These are phyloP conservation scores for Fragaria vesca DNA, from an alignment of 306 rosid genomes.

Conservation along the genomic window DNA sequence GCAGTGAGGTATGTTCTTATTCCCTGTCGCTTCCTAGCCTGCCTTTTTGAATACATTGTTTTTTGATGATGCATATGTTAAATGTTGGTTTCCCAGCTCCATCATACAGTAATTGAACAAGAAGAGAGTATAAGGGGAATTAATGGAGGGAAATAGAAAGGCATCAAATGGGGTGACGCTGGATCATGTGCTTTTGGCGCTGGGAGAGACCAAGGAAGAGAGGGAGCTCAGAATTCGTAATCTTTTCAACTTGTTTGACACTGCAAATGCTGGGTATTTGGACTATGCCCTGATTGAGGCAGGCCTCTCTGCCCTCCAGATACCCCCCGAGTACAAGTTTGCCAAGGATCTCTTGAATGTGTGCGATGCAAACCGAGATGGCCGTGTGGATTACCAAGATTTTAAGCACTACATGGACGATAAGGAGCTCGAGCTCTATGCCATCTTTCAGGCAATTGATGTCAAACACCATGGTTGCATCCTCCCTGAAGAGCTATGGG, in stretches of 20 bases:
- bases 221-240: slow-evolving; percentile 59
- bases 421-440: slow-evolving; percentile 81
- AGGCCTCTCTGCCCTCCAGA: slow-evolving; percentile 63
- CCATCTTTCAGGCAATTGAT: slow-evolving; percentile 82
- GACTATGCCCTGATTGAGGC: slow-evolving; percentile 59
- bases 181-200: slow-evolving; percentile 78
- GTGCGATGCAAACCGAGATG: slow-evolving; percentile 67
- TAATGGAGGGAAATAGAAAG: slow-evolving; percentile 14
- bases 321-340: slow-evolving; percentile 76
- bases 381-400: slow-evolving; percentile 65
- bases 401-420: slow-evolving; percentile 81
- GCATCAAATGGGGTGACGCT: slow-evolving; percentile 42
- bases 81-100: neutral
- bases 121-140: neutral
- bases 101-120: neutral
- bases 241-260: slow-evolving; percentile 67
- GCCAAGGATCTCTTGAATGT: slow-evolving; percentile 71
- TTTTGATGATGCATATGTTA: neutral
- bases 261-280: slow-evolving; percentile 54
- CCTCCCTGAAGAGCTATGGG: slow-evolving; percentile 83
- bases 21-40: neutral
- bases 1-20: slow-evolving; percentile 9
- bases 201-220: slow-evolving; percentile 71
- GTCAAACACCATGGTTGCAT: slow-evolving; percentile 77
- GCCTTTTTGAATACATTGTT: neutral